Evolutionary conservation across 169 alveolate species (phyloP), one percentile per base, ranked within the genome.

Genomic region (Fabrea salina): DNA sequence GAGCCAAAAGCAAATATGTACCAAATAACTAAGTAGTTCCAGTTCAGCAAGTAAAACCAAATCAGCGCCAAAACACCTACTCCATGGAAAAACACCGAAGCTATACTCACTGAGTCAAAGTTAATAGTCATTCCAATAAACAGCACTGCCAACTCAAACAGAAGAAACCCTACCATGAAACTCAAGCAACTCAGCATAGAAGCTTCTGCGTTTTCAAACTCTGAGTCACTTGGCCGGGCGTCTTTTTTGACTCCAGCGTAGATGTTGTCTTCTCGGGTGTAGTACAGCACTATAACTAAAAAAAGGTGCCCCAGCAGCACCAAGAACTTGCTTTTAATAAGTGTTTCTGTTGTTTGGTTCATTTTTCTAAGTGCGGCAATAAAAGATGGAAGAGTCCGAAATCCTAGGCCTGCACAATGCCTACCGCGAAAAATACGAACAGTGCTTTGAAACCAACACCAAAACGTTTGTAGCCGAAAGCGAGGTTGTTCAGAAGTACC

Each of bases 331-430:
- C 41, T 35, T n/a, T 25, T 25, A 22, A 56, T 27, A 16, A 56
- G 27, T n/a, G 41, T 56, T 56, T 56, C 68, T 19, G 68, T 47
- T n/a, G n/a, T n/a, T n/a, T n/a, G n/a, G n/a, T n/a, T n/a, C n/a
- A 44, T 44, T 44, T 44, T 13, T 44, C 16, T 44, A 11, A 44
- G 8, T 44, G 8, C 8, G 53, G 13, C 22, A 54, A 7, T 13
- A 13, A 59, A 13, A 59, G 25, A 67, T 67, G 78, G 78, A 67
- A 32, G 78, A 67, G 27, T 67, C 78, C 1, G 30, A n/a, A 43
- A 41, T 67, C 22, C 27, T 67, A 19, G 78, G 59, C 8, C 59
- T 67, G 2, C 78, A 67, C 59, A 67, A 67, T 37, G 59, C 61
- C 8, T 67, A 67, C 32, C 11, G 30, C 16, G 78, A 67, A 4